phyloP scores from a whole-genome alignment of 257 asterid genomes.

The Cruciata laevipes region DNA sequence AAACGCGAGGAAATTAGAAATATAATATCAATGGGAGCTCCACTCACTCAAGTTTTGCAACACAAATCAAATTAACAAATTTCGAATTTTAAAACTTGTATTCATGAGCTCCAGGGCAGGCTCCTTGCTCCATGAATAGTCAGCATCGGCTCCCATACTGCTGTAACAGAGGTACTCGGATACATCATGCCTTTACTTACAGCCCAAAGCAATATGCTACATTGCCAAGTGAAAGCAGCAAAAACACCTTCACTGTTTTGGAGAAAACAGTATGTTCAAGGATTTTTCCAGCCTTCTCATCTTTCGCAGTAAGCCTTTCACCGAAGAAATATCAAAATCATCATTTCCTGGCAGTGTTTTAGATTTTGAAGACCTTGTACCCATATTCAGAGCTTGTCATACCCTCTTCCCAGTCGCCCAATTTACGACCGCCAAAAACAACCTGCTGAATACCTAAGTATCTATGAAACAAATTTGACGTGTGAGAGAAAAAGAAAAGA shows the following conservation, averaged over 20 bases:
- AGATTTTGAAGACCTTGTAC: conserved; percentile 80
- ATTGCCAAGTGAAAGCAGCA: too few relatives aligned
- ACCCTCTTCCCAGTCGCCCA: conserved; percentile 98
- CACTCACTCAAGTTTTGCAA: too few relatives aligned
- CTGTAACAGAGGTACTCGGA: not conserved
- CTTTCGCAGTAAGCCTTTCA: conserved; percentile 3
- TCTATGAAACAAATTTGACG: conserved; percentile 26
- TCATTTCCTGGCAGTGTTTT: conserved; percentile 13
- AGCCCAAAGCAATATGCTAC: not conserved
- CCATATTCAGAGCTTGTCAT: conserved; percentile 76
- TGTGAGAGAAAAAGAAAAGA: not conserved
- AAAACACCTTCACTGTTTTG: not conserved
- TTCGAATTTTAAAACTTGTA: not conserved
- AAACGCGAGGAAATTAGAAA: too few relatives aligned
- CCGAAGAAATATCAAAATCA: not conserved
- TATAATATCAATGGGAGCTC: too few relatives aligned
- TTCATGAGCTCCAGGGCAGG: not conserved
- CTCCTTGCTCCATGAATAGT: too few relatives aligned
- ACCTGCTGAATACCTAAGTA: conserved; percentile 92
- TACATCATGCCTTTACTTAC: not conserved
- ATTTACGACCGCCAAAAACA: conserved; percentile 68
- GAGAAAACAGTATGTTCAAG: not conserved
- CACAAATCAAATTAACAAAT: too few relatives aligned
- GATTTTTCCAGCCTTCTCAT: not conserved
- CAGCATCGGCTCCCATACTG: not conserved